Percentiles rank a stretch among this genome's conserved stretches.
Evolutionary conservation across 345 rosid species (phyloP).

Genomic region (Litchi chinensis): DNA sequence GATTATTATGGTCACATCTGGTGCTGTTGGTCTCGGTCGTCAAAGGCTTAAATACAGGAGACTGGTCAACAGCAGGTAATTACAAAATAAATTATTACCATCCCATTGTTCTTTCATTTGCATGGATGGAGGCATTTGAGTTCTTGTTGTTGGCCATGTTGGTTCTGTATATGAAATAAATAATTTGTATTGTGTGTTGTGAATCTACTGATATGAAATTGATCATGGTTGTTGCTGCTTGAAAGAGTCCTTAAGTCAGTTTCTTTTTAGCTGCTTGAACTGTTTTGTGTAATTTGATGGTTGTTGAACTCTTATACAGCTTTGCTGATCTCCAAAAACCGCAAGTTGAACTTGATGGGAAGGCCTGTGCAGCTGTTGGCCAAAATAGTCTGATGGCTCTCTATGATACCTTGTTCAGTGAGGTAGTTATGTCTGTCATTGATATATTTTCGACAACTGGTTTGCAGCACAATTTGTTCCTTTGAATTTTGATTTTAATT

Average conservation of each 20-base stretch:
- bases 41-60: constrained; percentile 91
- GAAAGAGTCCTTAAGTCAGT: not conserved
- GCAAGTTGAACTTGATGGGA: constrained; percentile 86
- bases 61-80: constrained; percentile 91
- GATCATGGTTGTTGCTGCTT: not conserved
- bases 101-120: not conserved
- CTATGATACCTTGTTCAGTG: constrained; percentile 84
- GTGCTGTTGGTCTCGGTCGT: constrained; percentile 97
- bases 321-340: constrained; percentile 98
- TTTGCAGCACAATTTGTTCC: not conserved
- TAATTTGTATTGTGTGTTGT: not conserved
- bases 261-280: not conserved
- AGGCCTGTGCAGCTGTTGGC: constrained; percentile 99
- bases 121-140: not conserved
- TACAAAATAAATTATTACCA: not conserved
- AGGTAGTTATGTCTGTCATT: constrained; percentile 40
- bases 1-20: constrained; percentile 90
- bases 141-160: not conserved
- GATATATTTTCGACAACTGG: constrained; percentile 6
- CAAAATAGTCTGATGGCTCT: constrained; percentile 96
- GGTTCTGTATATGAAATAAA: not conserved
- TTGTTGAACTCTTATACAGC: constrained; percentile 41
- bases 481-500: not conserved
- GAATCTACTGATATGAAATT: not conserved
- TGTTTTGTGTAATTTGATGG: not conserved